phyloP scores from a whole-genome alignment of 225 moss, liverwort and hornwort species.

The Climacium dendroides region DNA sequence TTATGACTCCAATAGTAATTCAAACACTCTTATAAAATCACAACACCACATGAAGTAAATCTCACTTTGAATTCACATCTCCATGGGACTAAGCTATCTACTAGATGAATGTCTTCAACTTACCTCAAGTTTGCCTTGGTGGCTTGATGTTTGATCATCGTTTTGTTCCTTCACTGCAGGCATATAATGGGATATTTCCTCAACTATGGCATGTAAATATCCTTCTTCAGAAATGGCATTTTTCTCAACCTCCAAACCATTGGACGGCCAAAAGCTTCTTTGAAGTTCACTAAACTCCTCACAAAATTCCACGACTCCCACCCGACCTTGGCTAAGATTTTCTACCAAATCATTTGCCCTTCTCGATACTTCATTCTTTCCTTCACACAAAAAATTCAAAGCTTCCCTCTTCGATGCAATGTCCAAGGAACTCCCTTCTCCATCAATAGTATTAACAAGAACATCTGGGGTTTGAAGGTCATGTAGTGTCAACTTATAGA shows the following conservation, averaged over 20 bases:
- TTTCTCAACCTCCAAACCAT: neutral
- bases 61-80: neutral
- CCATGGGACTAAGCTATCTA: neutral
- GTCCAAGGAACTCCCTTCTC: neutral
- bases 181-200: neutral
- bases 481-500: neutral
- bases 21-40: neutral
- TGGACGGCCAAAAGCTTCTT: neutral
- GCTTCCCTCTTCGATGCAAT: fast-evolving
- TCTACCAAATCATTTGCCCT: neutral
- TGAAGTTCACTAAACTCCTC: neutral
- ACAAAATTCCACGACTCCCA: neutral
- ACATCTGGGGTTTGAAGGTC: neutral
- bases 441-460: fast-evolving
- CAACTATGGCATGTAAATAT: neutral
- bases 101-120: neutral
- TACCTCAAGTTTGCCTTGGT: neutral
- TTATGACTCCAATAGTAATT: too few relatives aligned
- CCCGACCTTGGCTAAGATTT: fast-evolving
- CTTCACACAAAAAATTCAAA: neutral
- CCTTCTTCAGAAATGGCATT: neutral
- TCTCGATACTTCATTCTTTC: neutral
- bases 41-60: neutral
- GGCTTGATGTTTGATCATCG: neutral
- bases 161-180: neutral